Conservation (phyloP, 1,284 basidiomycete species). For the Ustilago loliicola region DNA sequence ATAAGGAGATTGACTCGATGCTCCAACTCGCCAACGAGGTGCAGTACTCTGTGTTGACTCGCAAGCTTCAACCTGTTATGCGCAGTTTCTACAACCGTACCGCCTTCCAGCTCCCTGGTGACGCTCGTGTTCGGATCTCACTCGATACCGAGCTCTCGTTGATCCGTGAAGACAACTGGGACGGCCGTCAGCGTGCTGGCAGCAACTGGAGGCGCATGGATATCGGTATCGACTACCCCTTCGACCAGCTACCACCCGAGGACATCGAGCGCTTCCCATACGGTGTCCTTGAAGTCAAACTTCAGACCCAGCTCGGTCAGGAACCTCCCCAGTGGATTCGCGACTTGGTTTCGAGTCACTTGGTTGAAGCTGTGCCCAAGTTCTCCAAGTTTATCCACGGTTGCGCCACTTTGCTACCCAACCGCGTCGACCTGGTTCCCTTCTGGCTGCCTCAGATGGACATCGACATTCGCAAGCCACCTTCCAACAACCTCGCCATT, state of each 20-base stretch:
- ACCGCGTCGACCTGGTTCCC: constrained; percentile 95
- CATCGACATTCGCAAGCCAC: constrained; percentile 73
- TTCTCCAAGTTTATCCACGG: constrained; percentile 96
- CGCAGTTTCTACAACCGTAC: constrained; percentile 99
- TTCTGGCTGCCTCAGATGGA: constrained; percentile 95
- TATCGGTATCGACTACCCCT: constrained; percentile 92
- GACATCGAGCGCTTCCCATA: constrained; percentile 93
- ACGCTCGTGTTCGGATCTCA: constrained; percentile 96
- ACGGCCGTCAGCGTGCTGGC: constrained; percentile 81
- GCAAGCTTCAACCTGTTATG: constrained; percentile 85
- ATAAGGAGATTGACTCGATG: constrained; percentile 93
- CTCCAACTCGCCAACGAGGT: constrained; percentile 96
- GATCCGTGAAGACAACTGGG: constrained; percentile 97
- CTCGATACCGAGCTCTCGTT: constrained; percentile 96
- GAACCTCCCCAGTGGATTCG: constrained; percentile 96
- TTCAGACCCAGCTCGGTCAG: constrained; percentile 96
- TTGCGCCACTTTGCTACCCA: constrained; percentile 90
- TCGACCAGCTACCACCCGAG: constrained; percentile 80
- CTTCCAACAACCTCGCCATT: constrained; percentile 61
- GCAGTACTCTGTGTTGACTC: constrained; percentile 89
- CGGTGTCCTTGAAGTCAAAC: constrained; percentile 93
- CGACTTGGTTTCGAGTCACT: constrained; percentile 91
- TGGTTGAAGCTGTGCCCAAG: constrained; percentile 75
- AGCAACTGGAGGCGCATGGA: constrained; percentile 95
- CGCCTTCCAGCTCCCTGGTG: constrained; percentile 97